Percentiles rank a stretch among this genome's conserved stretches.
Evolutionary conservation across 768 basidiomycete genomes (phyloP).

Genomic region (Hortiboletus campestris): DNA sequence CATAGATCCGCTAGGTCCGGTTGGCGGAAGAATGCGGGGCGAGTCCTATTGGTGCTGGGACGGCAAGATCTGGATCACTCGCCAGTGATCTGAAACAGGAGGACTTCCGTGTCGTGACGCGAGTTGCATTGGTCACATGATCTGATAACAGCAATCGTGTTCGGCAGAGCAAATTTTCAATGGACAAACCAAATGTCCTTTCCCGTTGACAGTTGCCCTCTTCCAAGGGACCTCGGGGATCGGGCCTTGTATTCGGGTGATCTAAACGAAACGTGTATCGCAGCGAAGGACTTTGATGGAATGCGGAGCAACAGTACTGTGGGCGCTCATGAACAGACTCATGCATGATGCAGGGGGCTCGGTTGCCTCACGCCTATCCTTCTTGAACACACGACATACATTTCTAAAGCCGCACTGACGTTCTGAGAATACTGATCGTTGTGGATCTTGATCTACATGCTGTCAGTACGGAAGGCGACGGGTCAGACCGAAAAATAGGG

Average conservation of each 20-base stretch:
- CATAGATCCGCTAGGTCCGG: neutral
- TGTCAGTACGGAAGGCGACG: neutral
- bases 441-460: neutral
- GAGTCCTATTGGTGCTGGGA: neutral
- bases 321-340: neutral
- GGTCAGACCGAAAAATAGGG: neutral
- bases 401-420: neutral
- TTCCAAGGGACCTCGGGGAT: neutral
- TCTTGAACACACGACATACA: neutral
- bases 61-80: neutral
- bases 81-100: neutral
- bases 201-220: too few relatives aligned
- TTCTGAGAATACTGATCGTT: neutral
- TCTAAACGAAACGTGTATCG: neutral
- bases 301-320: neutral
- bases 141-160: too few relatives aligned
- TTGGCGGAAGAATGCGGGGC: neutral
- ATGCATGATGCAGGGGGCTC: neutral
- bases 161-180: neutral
- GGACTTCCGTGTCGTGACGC: too few relatives aligned
- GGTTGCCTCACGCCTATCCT: neutral
- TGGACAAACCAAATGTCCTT: neutral
- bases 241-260: neutral
- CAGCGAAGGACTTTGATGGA: neutral
- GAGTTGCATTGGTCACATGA: too few relatives aligned